These are phyloP conservation scores for Sequoiadendron giganteum DNA, from an alignment of 75 land plant genomes.

Conservation along the genomic window DNA sequence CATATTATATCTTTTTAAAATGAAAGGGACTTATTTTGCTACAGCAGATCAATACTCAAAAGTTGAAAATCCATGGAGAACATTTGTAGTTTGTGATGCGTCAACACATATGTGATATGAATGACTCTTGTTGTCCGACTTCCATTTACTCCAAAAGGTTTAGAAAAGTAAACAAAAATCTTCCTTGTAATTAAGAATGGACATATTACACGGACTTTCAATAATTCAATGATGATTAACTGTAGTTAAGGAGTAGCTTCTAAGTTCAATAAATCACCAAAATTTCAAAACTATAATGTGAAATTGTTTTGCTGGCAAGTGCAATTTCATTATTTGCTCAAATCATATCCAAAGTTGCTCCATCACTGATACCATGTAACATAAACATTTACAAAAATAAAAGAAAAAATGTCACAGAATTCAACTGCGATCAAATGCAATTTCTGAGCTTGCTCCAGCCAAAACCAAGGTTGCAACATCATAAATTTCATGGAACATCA, in stretches of 20 bases:
- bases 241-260: not conserved
- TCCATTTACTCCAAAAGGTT: not conserved
- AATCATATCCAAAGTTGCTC: not conserved
- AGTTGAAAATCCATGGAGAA: not conserved
- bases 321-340: not conserved
- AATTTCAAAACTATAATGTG: not conserved
- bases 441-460: not conserved
- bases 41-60: not conserved
- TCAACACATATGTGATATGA: not conserved
- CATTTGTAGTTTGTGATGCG: not conserved
- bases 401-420: not conserved
- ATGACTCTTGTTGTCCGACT: not conserved
- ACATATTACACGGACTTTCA: not conserved
- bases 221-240: not conserved
- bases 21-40: not conserved
- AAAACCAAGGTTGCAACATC: not conserved
- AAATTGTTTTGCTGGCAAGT: not conserved
- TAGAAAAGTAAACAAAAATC: not conserved
- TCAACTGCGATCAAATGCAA: not conserved
- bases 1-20: not conserved
- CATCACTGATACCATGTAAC: not conserved
- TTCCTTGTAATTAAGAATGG: not conserved
- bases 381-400: not conserved
- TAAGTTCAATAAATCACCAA: not conserved
- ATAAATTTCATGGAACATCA: no score